Conservation (phyloP, 768 basidiomycete species). For the Rhizopogon vesiculosus region DNA sequence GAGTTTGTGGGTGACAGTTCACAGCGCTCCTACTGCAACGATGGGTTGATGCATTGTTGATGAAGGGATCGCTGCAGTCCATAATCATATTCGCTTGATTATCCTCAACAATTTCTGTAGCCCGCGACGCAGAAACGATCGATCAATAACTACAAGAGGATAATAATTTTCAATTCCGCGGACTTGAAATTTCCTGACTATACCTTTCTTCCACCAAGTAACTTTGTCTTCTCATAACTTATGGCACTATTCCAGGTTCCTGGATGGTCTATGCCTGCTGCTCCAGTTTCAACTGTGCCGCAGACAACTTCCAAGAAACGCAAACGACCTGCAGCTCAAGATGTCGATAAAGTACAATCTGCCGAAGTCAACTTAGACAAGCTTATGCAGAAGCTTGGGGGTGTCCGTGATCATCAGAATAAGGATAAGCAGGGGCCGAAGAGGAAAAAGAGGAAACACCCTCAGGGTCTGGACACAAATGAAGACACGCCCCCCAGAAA, state of each 20-base stretch:
- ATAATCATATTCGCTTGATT: neutral
- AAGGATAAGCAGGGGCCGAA: slow-evolving; percentile 11
- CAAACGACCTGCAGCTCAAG: slow-evolving; percentile 38
- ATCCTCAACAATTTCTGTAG: neutral
- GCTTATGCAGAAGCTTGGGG: slow-evolving; percentile 45
- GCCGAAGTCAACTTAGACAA: slow-evolving; percentile 57
- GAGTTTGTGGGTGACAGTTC: neutral
- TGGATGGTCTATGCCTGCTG: slow-evolving; percentile 56
- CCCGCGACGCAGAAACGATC: too few species aligned
- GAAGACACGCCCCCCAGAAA: slow-evolving; percentile 4
- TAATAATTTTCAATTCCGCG: neutral
- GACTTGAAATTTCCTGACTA: neutral
- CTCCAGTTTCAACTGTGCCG: slow-evolving; percentile 32
- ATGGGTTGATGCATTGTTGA: neutral
- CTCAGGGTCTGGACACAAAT: neutral
- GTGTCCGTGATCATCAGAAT: slow-evolving; percentile 10
- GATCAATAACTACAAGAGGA: neutral
- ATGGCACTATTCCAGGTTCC: slow-evolving; percentile 63
- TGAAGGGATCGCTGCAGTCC: neutral
- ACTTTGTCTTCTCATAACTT: neutral
- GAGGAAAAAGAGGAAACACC: slow-evolving; percentile 13
- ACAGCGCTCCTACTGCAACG: neutral
- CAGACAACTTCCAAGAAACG: slow-evolving; percentile 48
- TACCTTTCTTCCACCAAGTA: too few species aligned
- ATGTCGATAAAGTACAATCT: slow-evolving; percentile 29